Conservation (phyloP, 768 basidiomycete genomes). For the Clitopilus hobsonii region DNA sequence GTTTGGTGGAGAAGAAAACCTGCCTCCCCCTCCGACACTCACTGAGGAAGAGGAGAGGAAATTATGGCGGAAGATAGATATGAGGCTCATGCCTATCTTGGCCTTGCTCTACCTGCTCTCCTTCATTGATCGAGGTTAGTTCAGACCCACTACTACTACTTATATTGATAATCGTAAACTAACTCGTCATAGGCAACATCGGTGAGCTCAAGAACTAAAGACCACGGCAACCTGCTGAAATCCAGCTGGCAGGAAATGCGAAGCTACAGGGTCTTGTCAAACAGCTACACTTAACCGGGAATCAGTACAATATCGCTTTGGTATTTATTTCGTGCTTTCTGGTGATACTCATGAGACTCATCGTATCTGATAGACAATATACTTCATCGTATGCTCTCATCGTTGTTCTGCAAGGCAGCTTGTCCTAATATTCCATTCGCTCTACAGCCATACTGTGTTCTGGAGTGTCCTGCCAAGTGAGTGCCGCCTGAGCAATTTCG, state of each 20-base stretch:
- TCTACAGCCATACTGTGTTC: conserved; percentile 54
- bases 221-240: neutral
- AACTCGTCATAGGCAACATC: conserved; percentile 58
- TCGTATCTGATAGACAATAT: conserved; percentile 50
- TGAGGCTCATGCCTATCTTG: conserved; percentile 53
- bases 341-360: neutral
- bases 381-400: conserved; percentile 50
- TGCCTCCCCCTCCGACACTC: conserved; percentile 40
- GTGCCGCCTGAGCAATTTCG: conserved; percentile 5
- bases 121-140: conserved; percentile 56
- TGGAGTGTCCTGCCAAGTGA: conserved; percentile 70
- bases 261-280: conserved; percentile 56
- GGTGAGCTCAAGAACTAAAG: conserved; percentile 26
- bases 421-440: conserved; percentile 1
- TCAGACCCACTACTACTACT: neutral
- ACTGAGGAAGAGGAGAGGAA: conserved; percentile 45
- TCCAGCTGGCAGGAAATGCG: conserved; percentile 45
- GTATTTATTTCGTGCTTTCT: conserved; percentile 23
- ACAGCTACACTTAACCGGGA: conserved; percentile 51
- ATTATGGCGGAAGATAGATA: conserved; percentile 56
- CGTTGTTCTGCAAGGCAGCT: neutral
- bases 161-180: too few relatives aligned
- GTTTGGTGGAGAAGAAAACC: conserved; percentile 39
- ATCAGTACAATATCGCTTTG: conserved; percentile 63
- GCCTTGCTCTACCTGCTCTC: conserved; percentile 57